Base-by-base conservation (phyloP, 208 protist genomes). In the Acanthamoeba lugdunensis region DNA sequence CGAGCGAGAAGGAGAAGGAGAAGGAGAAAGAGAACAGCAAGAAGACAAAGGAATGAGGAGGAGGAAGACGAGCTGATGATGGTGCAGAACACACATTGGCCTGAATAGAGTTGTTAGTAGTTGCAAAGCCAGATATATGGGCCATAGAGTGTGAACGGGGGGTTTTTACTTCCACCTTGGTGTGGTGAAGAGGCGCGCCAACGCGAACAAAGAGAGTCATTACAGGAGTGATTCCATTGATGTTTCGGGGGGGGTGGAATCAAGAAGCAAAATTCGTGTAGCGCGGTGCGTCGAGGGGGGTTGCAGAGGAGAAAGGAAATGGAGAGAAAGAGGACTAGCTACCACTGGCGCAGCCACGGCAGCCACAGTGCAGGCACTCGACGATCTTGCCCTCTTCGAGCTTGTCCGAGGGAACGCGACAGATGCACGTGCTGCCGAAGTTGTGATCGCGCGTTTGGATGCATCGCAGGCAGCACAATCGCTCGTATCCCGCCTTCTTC, bases 401-500 rank as follows among this genome's bases (percentile, higher is more conserved):
- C 21, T 97, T 94, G 28, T 54, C 45, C 85, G 94, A 90, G 7
- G 97, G 97, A 7, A 98, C 97, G 71, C 97, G 94, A 88, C 97
- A 98, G 33, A 98, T 97, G 95, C 97, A 98, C 1, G 94, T 95
- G 21, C 96, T 95, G 50, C 93, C 95, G 77, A 96, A 97, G 89
- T 96, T 97, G 63, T 96, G 94, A 81, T 98, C 97, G 48, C 93
- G 77, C 2, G 92, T 87, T 79, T 98, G 97, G 82, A 98, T 97
- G 91, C 97, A 98, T 28, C 75, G 81, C 50, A 98, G 54, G 93
- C 97, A 98, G 94, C 97, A 98, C 37, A 98, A 87, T 56, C 94
- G 75, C 84, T 98, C 97, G 81, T 97, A 98, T 30, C 97, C 97
- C 30, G 85, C 52, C 97, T 98, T 98, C 93, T 98, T 98, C 97